phyloP scores from a whole-genome alignment of 2,329 filamentous ascomycete genomes.

The Phymatotrichopsis omnivora region DNA sequence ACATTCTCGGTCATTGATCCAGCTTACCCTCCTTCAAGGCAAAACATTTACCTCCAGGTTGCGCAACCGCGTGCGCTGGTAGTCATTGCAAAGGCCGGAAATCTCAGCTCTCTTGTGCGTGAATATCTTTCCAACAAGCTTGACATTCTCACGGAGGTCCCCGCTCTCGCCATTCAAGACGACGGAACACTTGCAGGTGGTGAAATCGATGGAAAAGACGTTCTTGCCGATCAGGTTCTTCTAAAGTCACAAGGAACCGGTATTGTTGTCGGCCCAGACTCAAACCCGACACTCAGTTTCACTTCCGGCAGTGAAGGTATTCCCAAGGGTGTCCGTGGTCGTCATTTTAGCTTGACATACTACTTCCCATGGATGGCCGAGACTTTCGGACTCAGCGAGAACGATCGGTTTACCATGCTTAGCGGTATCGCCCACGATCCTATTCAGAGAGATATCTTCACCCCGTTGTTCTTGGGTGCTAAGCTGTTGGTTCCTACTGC shows the following conservation, averaged over 20 bases:
- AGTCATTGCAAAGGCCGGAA: conserved; percentile 60
- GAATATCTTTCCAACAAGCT: conserved; percentile 65
- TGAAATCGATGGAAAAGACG: conserved; percentile 52
- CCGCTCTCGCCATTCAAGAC: conserved; percentile 59
- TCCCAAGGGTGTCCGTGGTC: conserved; percentile 77
- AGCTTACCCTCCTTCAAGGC: conserved; percentile 67
- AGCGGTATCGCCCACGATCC: conserved; percentile 74
- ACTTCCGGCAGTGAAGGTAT: conserved; percentile 66
- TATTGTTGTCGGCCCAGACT: conserved; percentile 77
- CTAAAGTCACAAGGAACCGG: conserved; percentile 51
- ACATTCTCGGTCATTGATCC: conserved; percentile 65
- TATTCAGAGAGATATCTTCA: conserved; percentile 70
- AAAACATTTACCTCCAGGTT: conserved; percentile 75
- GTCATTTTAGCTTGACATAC: conserved; percentile 74
- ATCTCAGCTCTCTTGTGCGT: conserved; percentile 42
- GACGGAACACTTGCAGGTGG: conserved; percentile 66
- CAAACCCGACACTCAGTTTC: conserved; percentile 63
- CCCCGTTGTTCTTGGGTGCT: conserved; percentile 75
- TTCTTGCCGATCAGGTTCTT: conserved; percentile 47
- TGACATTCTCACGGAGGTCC: conserved; percentile 61
- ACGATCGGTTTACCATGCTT: conserved; percentile 71
- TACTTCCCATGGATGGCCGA: conserved; percentile 94
- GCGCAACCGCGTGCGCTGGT: conserved; percentile 63
- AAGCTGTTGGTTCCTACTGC: conserved; percentile 66
- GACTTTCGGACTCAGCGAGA: conserved; percentile 60